A percentile compares a stretch with the other conserved stretches of the same genome.
Evolutionary conservation across 108 stramenopile species (phyloP).

Genomic region (Aurantiochytrium sp.): DNA sequence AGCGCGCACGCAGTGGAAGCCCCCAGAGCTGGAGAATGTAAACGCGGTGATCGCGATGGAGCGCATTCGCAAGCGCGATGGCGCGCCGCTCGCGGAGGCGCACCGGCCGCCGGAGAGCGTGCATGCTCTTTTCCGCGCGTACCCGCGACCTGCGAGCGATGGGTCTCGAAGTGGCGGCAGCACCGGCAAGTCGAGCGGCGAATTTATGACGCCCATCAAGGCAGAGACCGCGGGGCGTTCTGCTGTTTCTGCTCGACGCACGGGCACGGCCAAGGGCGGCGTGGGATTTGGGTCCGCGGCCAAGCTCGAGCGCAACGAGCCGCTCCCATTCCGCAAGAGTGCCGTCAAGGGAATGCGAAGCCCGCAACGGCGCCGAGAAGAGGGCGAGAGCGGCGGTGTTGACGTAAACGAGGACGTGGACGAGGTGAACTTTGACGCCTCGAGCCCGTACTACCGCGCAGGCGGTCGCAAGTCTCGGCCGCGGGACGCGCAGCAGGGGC

Average conservation of each 20-base stretch:
- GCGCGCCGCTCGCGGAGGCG: background rate
- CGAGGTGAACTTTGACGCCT: background rate
- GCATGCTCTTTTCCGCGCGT: background rate
- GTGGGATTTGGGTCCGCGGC: background rate
- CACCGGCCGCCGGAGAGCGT: background rate
- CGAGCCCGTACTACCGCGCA: background rate
- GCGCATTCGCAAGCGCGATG: background rate
- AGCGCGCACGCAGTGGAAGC: background rate
- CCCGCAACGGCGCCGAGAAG: background rate
- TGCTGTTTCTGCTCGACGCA: too few relatives aligned
- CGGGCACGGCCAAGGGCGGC: background rate
- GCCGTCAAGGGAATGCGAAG: background rate
- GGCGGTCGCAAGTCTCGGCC: background rate
- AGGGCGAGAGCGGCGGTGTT: background rate
- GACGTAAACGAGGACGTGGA: background rate
- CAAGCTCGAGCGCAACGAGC: conserved; percentile 20
- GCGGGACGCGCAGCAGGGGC: background rate
- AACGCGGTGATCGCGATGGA: background rate
- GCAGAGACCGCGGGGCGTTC: background rate
- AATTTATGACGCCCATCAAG: conserved; percentile 27
- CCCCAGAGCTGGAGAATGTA: conserved; percentile 6
- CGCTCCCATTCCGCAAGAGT: background rate
- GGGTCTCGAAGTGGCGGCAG: background rate
- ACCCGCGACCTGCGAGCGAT: background rate
- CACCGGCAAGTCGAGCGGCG: background rate